phyloP scores from a whole-genome alignment of 169 alveolate genomes.

The Plasmodium vinckei region DNA sequence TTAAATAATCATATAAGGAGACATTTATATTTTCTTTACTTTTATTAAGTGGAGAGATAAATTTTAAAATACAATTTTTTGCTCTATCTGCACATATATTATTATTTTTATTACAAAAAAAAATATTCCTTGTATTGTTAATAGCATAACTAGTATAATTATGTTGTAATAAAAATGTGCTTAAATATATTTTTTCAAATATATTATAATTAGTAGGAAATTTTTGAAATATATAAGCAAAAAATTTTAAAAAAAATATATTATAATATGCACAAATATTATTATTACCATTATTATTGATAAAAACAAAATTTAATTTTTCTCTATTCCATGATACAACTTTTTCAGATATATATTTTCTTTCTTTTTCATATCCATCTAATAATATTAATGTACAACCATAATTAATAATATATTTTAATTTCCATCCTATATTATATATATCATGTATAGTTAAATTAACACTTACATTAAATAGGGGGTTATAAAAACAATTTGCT shows the following conservation, averaged over 20 bases:
- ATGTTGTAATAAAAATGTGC: slow-evolving; percentile 29
- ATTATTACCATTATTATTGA: slow-evolving; percentile 1
- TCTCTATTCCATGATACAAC: slow-evolving; percentile 49
- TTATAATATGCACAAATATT: not conserved
- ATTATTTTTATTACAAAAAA: not conserved
- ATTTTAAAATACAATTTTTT: slow-evolving; percentile 37
- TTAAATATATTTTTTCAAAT: slow-evolving; percentile 14
- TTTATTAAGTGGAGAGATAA: not conserved
- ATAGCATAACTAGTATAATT: slow-evolving; percentile 9
- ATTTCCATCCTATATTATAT: slow-evolving; percentile 37
- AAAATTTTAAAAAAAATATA: slow-evolving; percentile 6
- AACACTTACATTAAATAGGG: slow-evolving; percentile 40
- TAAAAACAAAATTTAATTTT: slow-evolving; percentile 12
- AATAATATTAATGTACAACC: slow-evolving; percentile 5
- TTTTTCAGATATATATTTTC: slow-evolving; percentile 32
- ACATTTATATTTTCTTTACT: slow-evolving; percentile 11
- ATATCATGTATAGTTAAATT: slow-evolving; percentile 40
- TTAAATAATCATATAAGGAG: slow-evolving; percentile 28
- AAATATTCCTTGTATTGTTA: not conserved
- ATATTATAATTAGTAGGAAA: slow-evolving; percentile 4
- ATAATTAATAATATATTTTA: slow-evolving; percentile 16
- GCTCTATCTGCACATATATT: slow-evolving; percentile 28
- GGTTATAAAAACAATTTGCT: slow-evolving; percentile 47
- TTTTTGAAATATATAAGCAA: slow-evolving; percentile 2
- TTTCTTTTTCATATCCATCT: slow-evolving; percentile 33